phyloP scores from a whole-genome alignment of 139 green algal genomes.

The Desmodesmus armatus region DNA sequence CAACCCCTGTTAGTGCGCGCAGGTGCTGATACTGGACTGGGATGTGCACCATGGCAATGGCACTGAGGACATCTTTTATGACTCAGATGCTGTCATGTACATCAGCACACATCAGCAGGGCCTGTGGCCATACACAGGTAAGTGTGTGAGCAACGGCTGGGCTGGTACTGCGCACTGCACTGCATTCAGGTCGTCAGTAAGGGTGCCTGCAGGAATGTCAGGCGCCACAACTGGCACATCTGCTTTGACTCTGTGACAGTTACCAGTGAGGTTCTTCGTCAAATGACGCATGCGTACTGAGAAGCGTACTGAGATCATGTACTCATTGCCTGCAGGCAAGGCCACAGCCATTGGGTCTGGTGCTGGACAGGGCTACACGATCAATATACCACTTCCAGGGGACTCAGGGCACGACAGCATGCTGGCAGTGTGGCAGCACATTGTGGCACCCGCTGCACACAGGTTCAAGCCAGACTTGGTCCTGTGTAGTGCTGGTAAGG shows the following conservation, averaged over 20 bases:
- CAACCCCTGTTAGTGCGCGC: constrained; percentile 11
- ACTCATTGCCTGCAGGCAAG: constrained; percentile 64
- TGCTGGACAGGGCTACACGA: constrained; percentile 76
- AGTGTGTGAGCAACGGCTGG: background rate
- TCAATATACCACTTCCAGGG: constrained; percentile 84
- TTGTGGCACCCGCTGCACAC: constrained; percentile 79
- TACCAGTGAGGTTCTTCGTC: too few relatives aligned
- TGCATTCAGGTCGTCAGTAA: too few relatives aligned
- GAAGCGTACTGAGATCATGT: background rate
- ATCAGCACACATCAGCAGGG: constrained; percentile 84
- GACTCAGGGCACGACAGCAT: constrained; percentile 75
- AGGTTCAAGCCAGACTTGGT: constrained; percentile 91
- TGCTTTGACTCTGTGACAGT: too few relatives aligned
- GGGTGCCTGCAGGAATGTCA: too few relatives aligned
- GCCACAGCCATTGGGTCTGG: constrained; percentile 70
- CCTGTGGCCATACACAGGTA: constrained; percentile 58
- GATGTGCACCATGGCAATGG: constrained; percentile 92
- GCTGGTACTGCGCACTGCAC: too few relatives aligned
- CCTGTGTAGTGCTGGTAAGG: constrained; percentile 78
- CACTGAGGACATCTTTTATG: constrained; percentile 86
- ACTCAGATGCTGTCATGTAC: constrained; percentile 85
- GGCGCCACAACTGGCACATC: too few relatives aligned
- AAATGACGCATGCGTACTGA: too few relatives aligned
- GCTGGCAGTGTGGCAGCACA: constrained; percentile 69
- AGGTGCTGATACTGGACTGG: constrained; percentile 91